Conservation (phyloP, 2,329 filamentous ascomycete genomes). For the Eutypa lata region DNA sequence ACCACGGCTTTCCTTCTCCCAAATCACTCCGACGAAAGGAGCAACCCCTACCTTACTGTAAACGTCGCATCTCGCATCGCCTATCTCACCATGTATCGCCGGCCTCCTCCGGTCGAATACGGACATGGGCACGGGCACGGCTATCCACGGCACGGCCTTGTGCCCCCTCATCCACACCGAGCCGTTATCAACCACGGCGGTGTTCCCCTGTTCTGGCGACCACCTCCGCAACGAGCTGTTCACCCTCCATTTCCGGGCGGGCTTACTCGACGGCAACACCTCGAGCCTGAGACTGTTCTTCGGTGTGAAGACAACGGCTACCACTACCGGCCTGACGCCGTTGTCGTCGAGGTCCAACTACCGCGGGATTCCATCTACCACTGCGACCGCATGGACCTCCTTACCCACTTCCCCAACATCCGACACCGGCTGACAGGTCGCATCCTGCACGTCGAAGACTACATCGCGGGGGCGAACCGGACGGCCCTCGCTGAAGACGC, state of each 20-base stretch:
- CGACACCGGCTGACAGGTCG: slow-evolving; percentile 7
- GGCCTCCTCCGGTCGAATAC: background rate
- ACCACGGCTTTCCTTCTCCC: too few relatives aligned
- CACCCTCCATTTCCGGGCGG: background rate
- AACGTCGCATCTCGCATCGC: background rate
- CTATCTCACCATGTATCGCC: background rate
- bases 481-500: slow-evolving; percentile 2
- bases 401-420: slow-evolving; percentile 11
- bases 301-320: too few relatives aligned
- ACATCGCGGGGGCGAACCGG: slow-evolving; percentile 4
- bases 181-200: background rate
- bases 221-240: background rate
- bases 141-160: background rate
- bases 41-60: background rate
- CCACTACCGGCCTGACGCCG: too few relatives aligned
- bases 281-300: background rate
- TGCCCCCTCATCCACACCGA: background rate
- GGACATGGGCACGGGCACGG: background rate
- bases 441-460: slow-evolving; percentile 1
- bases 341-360: background rate
- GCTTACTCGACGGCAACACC: background rate
- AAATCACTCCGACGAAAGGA: background rate
- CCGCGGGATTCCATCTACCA: background rate
- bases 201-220: background rate
- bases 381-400: slow-evolving; percentile 11